A percentile compares a stretch with the other conserved stretches of the same genome.
These are phyloP conservation scores for Schizosaccharomyces pombe DNA, from an alignment of 805 yeast species.

Conservation along the genomic window DNA sequence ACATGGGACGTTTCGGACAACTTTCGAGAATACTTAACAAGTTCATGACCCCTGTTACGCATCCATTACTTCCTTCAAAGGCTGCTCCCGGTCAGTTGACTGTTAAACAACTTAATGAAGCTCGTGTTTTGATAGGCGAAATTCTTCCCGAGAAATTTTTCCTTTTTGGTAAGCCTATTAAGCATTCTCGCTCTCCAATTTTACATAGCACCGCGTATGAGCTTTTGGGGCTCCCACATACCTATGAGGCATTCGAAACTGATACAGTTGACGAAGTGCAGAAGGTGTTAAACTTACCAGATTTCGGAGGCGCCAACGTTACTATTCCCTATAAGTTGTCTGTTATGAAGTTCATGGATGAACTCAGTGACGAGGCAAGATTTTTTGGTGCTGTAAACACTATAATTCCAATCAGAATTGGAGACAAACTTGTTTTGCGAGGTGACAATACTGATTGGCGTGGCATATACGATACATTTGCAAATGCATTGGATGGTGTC, in stretches of 20 bases:
- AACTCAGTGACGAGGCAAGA: slow-evolving; percentile 51
- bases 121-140: slow-evolving; percentile 39
- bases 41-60: slow-evolving; percentile 66
- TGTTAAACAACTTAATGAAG: slow-evolving; percentile 36
- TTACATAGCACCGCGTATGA: slow-evolving; percentile 64
- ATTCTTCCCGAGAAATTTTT: slow-evolving; percentile 23
- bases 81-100: slow-evolving; percentile 67
- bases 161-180: slow-evolving; percentile 11
- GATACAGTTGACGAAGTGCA: slow-evolving; percentile 31
- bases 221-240: slow-evolving; percentile 54
- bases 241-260: slow-evolving; percentile 27
- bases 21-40: slow-evolving; percentile 57
- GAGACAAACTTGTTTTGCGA: slow-evolving; percentile 4
- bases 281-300: slow-evolving; percentile 6
- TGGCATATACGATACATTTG: slow-evolving; percentile 54
- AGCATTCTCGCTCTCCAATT: slow-evolving; percentile 73
- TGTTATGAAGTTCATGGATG: slow-evolving; percentile 40
- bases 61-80: slow-evolving; percentile 36
- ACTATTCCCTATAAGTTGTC: slow-evolving; percentile 84
- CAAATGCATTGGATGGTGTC: slow-evolving; percentile 15
- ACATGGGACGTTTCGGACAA: slow-evolving; percentile 56
- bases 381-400: slow-evolving; percentile 91
- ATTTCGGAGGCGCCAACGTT: slow-evolving; percentile 83
- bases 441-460: slow-evolving; percentile 95
- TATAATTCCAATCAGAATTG: slow-evolving; percentile 24